Evolutionary conservation across 164 flowering plant genomes (phyloP), one percentile per base, ranked within the genome.

Genomic region (Macadamia integrifolia): DNA sequence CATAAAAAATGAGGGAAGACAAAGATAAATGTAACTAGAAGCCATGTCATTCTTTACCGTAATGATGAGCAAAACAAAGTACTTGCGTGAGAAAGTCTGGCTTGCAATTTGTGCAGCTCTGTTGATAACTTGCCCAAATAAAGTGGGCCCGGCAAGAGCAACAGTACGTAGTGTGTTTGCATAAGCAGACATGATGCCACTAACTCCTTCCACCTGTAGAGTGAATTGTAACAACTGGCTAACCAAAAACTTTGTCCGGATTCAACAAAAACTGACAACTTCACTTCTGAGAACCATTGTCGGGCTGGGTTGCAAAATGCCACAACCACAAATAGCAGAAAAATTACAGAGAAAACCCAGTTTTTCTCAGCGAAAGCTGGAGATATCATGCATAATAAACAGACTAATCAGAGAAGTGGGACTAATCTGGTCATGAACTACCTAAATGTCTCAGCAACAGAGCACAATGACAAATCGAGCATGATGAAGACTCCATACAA

Each of bases 111-210:
- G 80, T 14, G 99, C 91, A 72, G 97, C 99, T 61, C 58, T 83
- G 73, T 86, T 82, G 66, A 94, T 82, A 58, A 94, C 90, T 62
- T 69, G 91, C 46, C 99, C 91, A 67, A 92, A 94, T 50, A 94
- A 76, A 58, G 99, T 94, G 2, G 97, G 99, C 63, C 99, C 99
- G 6, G 96, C 79, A 35, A 94, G 87, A 53, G 86, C 10, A 69
- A 90, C 81, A 73, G 77, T 86, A 56, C 69, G 85, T 28, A 94
- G 69, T 52, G 97, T 91, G 75, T 75, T 76, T 52, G 89, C 57
- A 77, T 94, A 94, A 43, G 97, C 88, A 69, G 82, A 72, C 93
- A 94, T 85, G 67, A 94, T 89, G 57, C 97, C 97, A 69, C 76
- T 76, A 28, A 92, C 85, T 59, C 97, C 99, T 67, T 77, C 87